Evolutionary conservation across 495 filamentous ascomycete species (phyloP), one percentile per base, ranked within the genome.

Genomic region (Tetracladium setigerum): DNA sequence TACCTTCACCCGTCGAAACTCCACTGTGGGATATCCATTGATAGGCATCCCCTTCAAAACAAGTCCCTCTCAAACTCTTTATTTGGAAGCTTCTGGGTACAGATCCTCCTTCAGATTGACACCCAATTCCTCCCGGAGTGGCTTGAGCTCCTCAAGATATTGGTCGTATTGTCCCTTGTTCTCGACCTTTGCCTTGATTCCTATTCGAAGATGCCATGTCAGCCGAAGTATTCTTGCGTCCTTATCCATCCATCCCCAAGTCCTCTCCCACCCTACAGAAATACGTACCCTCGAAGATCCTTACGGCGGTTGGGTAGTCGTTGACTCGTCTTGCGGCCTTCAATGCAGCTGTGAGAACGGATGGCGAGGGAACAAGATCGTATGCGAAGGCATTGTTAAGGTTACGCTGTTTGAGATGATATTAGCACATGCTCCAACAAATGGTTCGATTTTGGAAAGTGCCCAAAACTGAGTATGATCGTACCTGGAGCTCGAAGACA

Each of bases 381-480:
- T 99, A 99, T 66, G 92, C 92, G 72, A 99, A 99, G 67, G 86
- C 89, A 73, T 99, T 99, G 83, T 99, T 99, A 57, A 99, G 78
- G 71, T 99, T 99, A 64, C 92, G 89, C 89, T 98, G 37, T 54
- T 31, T 31, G 47, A 13, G 24, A 50, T 57, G 41, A 37, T 53
- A 5, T n/a, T 5, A 18, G 5, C 18, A 41, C n/a, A n/a, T n/a
- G 16, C 18, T n/a, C n/a, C n/a, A 41, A 14, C 4, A n/a, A n/a
- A 13, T n/a, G 13, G 13, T 37, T 17, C 34, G 34, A 17, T 37
- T 3, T n/a, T 17, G 16, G 34, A 37, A 37, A 37, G n/a, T 40
- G 36, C 12, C 34, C 34, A 37, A 37, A 14, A 22, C 13, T 34
- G 40, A 24, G 47, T 43, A 35, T 33, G 44, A 67, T 37, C 79